Conservation (phyloP, 192 early-diverging fungal species). For the Coemansia sp. region DNA sequence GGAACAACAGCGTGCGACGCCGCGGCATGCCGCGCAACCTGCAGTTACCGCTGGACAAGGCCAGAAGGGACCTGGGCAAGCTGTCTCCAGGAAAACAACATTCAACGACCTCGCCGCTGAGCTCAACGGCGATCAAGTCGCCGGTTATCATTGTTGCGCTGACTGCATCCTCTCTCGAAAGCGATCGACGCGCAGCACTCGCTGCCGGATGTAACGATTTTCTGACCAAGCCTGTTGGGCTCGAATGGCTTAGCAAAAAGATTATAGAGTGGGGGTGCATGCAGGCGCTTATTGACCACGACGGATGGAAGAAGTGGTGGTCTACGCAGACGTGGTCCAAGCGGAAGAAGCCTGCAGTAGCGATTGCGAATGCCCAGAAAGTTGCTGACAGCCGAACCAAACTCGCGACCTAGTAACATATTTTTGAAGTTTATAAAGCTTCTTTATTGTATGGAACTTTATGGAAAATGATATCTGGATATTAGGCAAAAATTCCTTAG, state of each 20-base stretch:
- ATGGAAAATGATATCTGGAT: background rate
- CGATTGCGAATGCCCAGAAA: background rate
- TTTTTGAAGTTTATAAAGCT: background rate
- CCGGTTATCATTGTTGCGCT: conserved; percentile 88
- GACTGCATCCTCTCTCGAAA: conserved; percentile 74
- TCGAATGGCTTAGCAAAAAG: conserved; percentile 83
- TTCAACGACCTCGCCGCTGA: conserved; percentile 34
- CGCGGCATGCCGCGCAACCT: conserved; percentile 10
- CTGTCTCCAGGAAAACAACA: conserved; percentile 7
- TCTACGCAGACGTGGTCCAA: conserved; percentile 14
- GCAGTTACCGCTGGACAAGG: conserved; percentile 28
- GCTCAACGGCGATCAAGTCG: conserved; percentile 38
- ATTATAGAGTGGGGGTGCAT: conserved; percentile 93
- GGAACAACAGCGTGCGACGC: conserved; percentile 3
- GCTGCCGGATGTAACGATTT: conserved; percentile 90
- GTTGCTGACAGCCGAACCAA: background rate
- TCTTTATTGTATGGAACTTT: background rate
- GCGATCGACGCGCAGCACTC: conserved; percentile 72
- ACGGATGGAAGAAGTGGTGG: conserved; percentile 54
- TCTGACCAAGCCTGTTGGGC: conserved; percentile 82
- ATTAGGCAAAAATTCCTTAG: no score
- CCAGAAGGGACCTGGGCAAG: conserved; percentile 44
- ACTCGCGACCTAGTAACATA: background rate
- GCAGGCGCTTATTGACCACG: conserved; percentile 89
- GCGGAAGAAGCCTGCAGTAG: background rate